Conservation (phyloP, 2,329 filamentous ascomycete species). For the Fusarium sp. region DNA sequence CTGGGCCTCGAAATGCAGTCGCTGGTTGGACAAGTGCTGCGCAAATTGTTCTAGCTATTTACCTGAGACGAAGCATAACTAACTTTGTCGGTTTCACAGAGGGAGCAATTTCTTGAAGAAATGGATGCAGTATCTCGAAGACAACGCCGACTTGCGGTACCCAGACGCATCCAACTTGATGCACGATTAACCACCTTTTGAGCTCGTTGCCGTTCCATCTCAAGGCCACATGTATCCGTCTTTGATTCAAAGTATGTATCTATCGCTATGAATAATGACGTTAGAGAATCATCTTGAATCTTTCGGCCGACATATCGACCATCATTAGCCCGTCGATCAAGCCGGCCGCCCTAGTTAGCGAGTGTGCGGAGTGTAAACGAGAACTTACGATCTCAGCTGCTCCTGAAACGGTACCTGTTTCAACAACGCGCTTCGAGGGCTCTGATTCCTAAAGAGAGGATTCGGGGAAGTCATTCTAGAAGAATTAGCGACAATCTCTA, state of each 20-base stretch:
- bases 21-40: conserved; percentile 35
- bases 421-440: conserved; percentile 13
- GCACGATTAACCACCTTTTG: conserved; percentile 29
- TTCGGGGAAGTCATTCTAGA: conserved; percentile 17
- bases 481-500: background rate
- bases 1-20: conserved; percentile 23
- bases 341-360: conserved; percentile 7
- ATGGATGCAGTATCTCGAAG: conserved; percentile 94
- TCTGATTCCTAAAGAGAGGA: conserved; percentile 14
- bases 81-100: conserved; percentile 60
- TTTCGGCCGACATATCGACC: conserved; percentile 28
- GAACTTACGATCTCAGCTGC: conserved; percentile 27
- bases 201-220: background rate
- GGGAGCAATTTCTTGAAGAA: conserved; percentile 86
- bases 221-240: background rate
- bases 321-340: conserved; percentile 8
- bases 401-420: conserved; percentile 36
- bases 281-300: background rate
- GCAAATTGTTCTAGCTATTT: conserved; percentile 37
- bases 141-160: conserved; percentile 90
- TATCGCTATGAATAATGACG: background rate
- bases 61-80: conserved; percentile 43
- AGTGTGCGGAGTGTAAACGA: conserved; percentile 12
- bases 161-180: conserved; percentile 71
- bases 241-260: background rate